These are phyloP conservation scores for Dipsacomyces acuminosporus DNA, from an alignment of 371 early-diverging fungal genomes.

Conservation along the genomic window DNA sequence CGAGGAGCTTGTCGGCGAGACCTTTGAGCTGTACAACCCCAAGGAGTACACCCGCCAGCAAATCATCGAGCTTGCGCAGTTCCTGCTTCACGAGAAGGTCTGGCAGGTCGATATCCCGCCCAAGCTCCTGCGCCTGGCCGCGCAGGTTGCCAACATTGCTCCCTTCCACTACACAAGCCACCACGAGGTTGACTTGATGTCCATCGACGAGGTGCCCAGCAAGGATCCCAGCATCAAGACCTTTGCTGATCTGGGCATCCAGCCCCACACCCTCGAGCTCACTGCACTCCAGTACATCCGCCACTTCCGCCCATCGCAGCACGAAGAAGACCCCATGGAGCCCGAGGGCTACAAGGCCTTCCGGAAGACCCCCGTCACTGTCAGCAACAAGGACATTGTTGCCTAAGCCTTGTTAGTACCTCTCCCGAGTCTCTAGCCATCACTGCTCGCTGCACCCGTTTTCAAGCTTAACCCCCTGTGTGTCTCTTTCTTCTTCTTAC, in stretches of 20 bases:
- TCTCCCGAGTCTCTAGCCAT: too few species aligned
- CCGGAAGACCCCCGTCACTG: constrained; percentile 39
- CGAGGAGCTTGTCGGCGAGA: constrained; percentile 72
- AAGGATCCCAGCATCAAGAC: constrained; percentile 59
- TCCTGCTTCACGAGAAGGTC: constrained; percentile 61
- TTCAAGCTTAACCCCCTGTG: background rate
- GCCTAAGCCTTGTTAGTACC: too few species aligned
- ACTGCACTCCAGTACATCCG: constrained; percentile 77
- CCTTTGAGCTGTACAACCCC: constrained; percentile 86
- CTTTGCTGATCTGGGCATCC: constrained; percentile 80
- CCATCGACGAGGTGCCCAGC: constrained; percentile 68
- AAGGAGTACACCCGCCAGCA: constrained; percentile 68
- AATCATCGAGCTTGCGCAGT: constrained; percentile 70
- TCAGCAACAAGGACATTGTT: constrained; percentile 41
- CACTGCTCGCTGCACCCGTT: too few species aligned
- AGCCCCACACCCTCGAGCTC: constrained; percentile 71
- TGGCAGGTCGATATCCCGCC: constrained; percentile 65
- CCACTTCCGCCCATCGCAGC: constrained; percentile 63
- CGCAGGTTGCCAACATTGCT: constrained; percentile 48
- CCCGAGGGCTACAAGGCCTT: constrained; percentile 46
- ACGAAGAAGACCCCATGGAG: constrained; percentile 47
- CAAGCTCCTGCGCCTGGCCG: constrained; percentile 56
- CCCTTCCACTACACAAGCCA: constrained; percentile 63
- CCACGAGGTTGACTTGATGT: constrained; percentile 71
- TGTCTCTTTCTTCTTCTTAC: background rate